Evolutionary conservation across 148 eudicot species (phyloP), one percentile per base, ranked within the genome.

Genomic region (Oxyria digyna): DNA sequence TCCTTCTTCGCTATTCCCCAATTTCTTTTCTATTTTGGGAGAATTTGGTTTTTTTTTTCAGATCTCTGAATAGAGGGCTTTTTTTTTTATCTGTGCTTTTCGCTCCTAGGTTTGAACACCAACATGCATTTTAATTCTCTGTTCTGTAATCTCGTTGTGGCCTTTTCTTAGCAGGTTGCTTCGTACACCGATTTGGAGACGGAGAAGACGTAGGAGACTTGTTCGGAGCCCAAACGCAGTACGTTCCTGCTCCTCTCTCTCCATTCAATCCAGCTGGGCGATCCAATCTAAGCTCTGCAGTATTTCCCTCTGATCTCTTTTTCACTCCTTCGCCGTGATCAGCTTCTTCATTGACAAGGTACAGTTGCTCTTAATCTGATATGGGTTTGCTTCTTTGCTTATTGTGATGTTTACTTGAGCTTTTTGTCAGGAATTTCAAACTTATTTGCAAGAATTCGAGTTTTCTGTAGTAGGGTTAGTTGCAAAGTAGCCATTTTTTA

Each of bases 201-300:
- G n/a, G n/a, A n/a, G n/a, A n/a, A n/a, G n/a, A n/a, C n/a, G n/a
- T n/a, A n/a, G n/a, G n/a, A n/a, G n/a, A n/a, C n/a, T n/a, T n/a
- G n/a, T n/a, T n/a, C n/a, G n/a, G n/a, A n/a, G n/a, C n/a, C n/a
- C n/a, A n/a, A n/a, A n/a, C n/a, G 49, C 14, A 43, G 17, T 43
- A n/a, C 14, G 48, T 55, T 29, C 23, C 31, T 55, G 29, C n/a
- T 9, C 23, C 31, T 55, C 63, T 55, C 63, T 55, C 63, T 55
- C 31, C 27, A 55, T 55, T 27, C 63, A 55, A 55, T 55, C 63
- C 32, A 55, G 11, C 63, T 23, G 31, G 63, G 63, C 63, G 63
- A 55, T 55, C 63, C 63, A 21, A 55, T 21, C 32, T 55, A 55
- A 55, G 63, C 14, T 55, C 49, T 24, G 63, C n/a, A 27, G 31